A percentile compares a stretch with the other conserved stretches of the same genome.
phyloP scores from a whole-genome alignment of 371 early-diverging fungal genomes.

The Vairimorpha necatrix region DNA sequence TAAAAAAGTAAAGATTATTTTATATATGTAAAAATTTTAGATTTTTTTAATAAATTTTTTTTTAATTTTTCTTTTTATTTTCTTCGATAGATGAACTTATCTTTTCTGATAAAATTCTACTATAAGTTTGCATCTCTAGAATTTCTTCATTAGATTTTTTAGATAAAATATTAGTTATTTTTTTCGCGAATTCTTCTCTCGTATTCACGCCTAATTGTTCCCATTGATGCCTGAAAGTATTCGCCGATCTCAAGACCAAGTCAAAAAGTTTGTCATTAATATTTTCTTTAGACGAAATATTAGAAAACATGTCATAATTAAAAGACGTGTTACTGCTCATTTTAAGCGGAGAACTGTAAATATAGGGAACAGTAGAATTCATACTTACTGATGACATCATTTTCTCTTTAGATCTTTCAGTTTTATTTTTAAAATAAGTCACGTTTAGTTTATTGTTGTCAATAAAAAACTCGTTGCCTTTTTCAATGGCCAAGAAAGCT shows the following conservation, averaged over 20 bases:
- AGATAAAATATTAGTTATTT: constrained; percentile 53
- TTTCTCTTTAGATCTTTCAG: constrained; percentile 48
- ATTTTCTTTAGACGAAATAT: not conserved
- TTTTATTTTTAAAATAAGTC: constrained; percentile 60
- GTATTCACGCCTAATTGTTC: constrained; percentile 45
- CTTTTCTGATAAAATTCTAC: constrained; percentile 49
- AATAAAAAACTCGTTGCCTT: constrained; percentile 52
- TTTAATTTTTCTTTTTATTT: constrained; percentile 14
- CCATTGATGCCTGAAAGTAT: constrained; percentile 55
- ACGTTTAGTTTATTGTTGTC: constrained; percentile 53
- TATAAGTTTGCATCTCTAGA: constrained; percentile 39
- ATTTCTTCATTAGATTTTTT: constrained; percentile 51
- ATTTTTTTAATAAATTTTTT: not conserved
- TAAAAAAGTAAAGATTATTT: not conserved
- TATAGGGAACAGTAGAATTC: constrained; percentile 22
- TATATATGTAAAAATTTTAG: not conserved
- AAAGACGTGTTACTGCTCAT: constrained; percentile 8
- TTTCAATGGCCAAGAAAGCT: constrained; percentile 61
- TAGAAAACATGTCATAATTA: constrained; percentile 12
- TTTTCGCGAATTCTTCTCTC: constrained; percentile 60
- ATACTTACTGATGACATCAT: constrained; percentile 1
- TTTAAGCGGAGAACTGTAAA: constrained; percentile 4
- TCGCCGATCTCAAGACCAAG: constrained; percentile 53
- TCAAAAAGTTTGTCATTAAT: constrained; percentile 40
- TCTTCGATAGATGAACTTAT: constrained; percentile 36